Conservation (phyloP, 1,284 basidiomycete genomes). For the Pseudozyma hubeiensis region DNA sequence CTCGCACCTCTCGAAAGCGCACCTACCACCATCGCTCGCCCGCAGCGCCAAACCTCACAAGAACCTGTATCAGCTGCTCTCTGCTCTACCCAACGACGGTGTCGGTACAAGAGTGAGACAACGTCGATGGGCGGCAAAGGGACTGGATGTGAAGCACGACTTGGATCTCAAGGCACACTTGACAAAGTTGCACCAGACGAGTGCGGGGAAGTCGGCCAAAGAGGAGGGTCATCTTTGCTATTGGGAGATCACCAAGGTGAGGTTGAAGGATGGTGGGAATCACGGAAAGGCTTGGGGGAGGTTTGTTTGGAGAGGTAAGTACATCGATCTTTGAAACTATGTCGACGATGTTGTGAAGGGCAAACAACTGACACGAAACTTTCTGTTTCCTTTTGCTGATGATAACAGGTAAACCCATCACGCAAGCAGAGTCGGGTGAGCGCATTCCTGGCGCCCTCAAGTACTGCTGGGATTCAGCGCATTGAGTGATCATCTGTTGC, state of each 20-base stretch:
- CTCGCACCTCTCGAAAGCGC: slow-evolving; percentile 29
- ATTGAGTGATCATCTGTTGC: slow-evolving; percentile 7
- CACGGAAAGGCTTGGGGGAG: slow-evolving; percentile 59
- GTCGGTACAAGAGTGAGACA: slow-evolving; percentile 46
- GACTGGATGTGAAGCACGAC: slow-evolving; percentile 31
- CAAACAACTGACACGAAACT: neutral
- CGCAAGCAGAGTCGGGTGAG: slow-evolving; percentile 27
- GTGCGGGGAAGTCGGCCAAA: slow-evolving; percentile 9
- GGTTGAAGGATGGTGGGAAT: slow-evolving; percentile 51
- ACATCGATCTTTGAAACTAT: neutral
- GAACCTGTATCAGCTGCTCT: slow-evolving; percentile 53
- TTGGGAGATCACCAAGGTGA: slow-evolving; percentile 52
- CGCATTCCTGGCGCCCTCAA: slow-evolving; percentile 54
- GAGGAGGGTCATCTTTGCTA: slow-evolving; percentile 42
- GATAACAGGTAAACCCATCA: slow-evolving; percentile 44
- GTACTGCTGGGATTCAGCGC: slow-evolving; percentile 45
- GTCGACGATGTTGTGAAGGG: too few relatives aligned
- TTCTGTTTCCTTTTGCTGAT: neutral
- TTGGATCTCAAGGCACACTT: slow-evolving; percentile 28
- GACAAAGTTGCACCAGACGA: slow-evolving; percentile 9
- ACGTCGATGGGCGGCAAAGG: slow-evolving; percentile 47
- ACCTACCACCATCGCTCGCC: slow-evolving; percentile 34
- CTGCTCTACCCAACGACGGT: slow-evolving; percentile 47
- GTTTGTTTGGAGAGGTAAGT: slow-evolving; percentile 59
- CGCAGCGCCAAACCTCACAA: slow-evolving; percentile 35